Percentiles rank a stretch among this genome's conserved stretches.
Evolutionary conservation across 2,329 filamentous ascomycete genomes (phyloP).

Genomic region (Aurifilum marmelostoma): DNA sequence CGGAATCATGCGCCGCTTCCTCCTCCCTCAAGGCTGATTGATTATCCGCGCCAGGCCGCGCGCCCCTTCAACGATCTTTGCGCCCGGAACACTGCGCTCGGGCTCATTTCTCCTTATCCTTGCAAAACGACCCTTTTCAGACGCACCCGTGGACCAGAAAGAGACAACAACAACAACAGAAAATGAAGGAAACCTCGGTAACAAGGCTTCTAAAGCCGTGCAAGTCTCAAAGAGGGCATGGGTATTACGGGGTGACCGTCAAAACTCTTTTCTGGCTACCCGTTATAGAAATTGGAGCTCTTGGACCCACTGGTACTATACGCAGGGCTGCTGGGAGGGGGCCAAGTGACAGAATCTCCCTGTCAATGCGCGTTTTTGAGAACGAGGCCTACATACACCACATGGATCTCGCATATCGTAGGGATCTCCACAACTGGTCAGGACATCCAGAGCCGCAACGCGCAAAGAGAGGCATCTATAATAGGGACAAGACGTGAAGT

Average conservation of each 20-base stretch:
- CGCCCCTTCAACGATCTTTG: not conserved
- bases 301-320: not conserved
- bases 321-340: not conserved
- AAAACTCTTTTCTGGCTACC: not conserved
- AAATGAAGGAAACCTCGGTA: not conserved
- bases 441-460: not conserved
- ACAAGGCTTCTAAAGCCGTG: not conserved
- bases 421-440: not conserved
- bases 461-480: not conserved
- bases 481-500: not conserved
- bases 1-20: not conserved
- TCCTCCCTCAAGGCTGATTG: not conserved
- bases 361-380: not conserved
- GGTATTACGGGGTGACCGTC: not conserved
- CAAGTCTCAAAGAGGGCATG: not conserved
- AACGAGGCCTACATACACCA: not conserved
- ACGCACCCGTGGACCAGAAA: no score
- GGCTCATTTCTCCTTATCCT: not conserved
- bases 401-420: not conserved
- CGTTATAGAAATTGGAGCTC: not conserved
- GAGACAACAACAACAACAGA: no score
- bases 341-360: not conserved
- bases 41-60: not conserved
- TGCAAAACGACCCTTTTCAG: not conserved
- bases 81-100: not conserved